Base-by-base conservation (phyloP, 73 alveolate genomes). In the Paramecium caudatum region DNA sequence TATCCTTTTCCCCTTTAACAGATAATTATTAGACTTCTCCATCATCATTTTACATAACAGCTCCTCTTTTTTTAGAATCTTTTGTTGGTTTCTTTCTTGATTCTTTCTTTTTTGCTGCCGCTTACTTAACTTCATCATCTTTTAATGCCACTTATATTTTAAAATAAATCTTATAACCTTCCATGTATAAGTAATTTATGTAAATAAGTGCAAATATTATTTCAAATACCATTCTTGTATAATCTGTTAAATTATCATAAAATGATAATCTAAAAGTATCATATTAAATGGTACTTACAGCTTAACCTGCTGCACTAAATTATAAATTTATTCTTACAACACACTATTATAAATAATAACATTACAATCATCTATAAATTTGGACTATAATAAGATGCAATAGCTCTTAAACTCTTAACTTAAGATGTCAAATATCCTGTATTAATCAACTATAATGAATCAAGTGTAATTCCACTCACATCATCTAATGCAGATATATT, bases 121-220 rank as follows among this genome's bases (percentile, higher is more conserved):
- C 19, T 9, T 25, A 36, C 15, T 30, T 36, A 10, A 4, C 6
- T 30, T 65, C 25, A 32, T 65, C 83, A 32, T 65, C 83, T 12
- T 65, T 65, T 65, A 32, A 65, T 8, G 83, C 83, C 10, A 33
- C 9, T 15, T 30, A 65, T 32, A 65, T 32, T 30, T 65, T 65
- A 16, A 65, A 65, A 65, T 65, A 65, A 32, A 65, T 65, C 3
- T 65, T 65, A 12, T 65, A 65, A 3, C 83, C 83, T 32, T 65
- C 83, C 83, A 65, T 65, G 34, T 65, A 65, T 12, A 65, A 15
- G 34, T 65, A 65, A 43, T 65, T 65, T 0, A 65, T 65, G 19
- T 65, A 65, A 65, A 65, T 30, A 3, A 65, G 5, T 10, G 49
- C 32, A 34, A 65, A 65, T 16, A 65, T 13, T 32, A 65, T 65